Percentiles rank a stretch among this genome's conserved stretches.
These are phyloP conservation scores for Populus davidiana DNA, from an alignment of 345 rosid species.

Conservation along the genomic window DNA sequence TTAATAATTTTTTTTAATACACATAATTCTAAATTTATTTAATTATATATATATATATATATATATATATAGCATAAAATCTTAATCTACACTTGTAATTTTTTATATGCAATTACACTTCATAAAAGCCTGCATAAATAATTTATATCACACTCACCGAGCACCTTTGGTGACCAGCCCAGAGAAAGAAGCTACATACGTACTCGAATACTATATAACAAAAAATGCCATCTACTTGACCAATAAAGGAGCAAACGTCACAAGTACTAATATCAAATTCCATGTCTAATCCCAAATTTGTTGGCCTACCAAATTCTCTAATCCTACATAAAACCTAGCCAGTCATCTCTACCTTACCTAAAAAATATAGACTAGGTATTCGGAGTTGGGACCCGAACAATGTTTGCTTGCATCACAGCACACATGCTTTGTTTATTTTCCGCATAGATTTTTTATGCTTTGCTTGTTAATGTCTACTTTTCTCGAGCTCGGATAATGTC, in stretches of 20 bases:
- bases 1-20: no score
- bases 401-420: not conserved
- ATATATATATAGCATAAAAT: no score
- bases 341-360: constrained; percentile 21
- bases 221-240: constrained; percentile 12
- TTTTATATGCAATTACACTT: no score
- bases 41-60: no score
- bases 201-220: not conserved
- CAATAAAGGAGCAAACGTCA: constrained; percentile 13
- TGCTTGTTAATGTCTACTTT: constrained; percentile 17
- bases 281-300: not conserved
- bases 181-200: not conserved
- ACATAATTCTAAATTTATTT: no score
- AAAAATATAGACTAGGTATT: not conserved
- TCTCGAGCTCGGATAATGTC: not conserved
- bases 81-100: no score
- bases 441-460: not conserved
- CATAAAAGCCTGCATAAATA: no score
- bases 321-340: constrained; percentile 4
- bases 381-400: no score
- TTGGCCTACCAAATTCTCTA: constrained; percentile 28
- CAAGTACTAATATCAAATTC: not conserved
- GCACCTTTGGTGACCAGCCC: no score
- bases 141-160: no score
- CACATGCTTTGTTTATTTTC: constrained; percentile 6